Conservation (phyloP, 179 eudicot species). For the Dionaea muscipula region DNA sequence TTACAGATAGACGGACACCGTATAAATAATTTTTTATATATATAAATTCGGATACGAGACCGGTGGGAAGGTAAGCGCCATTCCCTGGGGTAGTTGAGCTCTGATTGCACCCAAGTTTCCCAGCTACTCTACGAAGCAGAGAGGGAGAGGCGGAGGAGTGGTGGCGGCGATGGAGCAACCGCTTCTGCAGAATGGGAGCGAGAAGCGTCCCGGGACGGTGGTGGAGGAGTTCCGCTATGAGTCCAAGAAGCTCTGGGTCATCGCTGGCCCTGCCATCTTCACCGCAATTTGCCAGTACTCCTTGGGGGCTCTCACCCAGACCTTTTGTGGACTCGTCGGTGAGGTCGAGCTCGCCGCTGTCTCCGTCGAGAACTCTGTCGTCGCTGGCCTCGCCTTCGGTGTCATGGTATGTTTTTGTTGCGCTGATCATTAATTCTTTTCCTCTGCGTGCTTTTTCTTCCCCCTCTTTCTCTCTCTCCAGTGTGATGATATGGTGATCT, state of each 20-base stretch:
- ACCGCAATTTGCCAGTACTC: conserved; percentile 56
- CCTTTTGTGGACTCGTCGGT: conserved; percentile 45
- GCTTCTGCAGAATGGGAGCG: conserved; percentile 1
- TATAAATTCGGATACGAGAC: too few relatives aligned
- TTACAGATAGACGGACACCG: too few relatives aligned
- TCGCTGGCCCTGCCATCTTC: conserved; percentile 61
- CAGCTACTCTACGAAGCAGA: too few relatives aligned
- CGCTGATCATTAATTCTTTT: too few relatives aligned
- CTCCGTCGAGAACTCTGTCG: conserved; percentile 50
- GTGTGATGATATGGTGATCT: too few relatives aligned
- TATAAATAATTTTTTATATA: too few relatives aligned
- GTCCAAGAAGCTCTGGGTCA: conserved; percentile 45
- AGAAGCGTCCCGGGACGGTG: neutral
- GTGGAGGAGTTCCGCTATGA: conserved; percentile 24
- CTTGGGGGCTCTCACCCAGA: conserved; percentile 54
- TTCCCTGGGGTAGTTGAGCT: too few relatives aligned
- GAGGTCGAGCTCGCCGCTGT: conserved; percentile 61
- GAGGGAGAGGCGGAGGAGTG: neutral
- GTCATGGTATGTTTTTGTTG: conserved; percentile 37
- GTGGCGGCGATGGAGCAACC: neutral
- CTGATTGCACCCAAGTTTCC: too few relatives aligned
- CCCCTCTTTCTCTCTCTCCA: too few relatives aligned
- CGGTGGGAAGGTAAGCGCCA: too few relatives aligned
- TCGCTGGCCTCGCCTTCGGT: conserved; percentile 56
- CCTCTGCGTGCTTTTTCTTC: too few relatives aligned